Evolutionary conservation across 2,329 filamentous ascomycete genomes (phyloP), one percentile per base, ranked within the genome.

Genomic region (Ceratocystis ficicola): DNA sequence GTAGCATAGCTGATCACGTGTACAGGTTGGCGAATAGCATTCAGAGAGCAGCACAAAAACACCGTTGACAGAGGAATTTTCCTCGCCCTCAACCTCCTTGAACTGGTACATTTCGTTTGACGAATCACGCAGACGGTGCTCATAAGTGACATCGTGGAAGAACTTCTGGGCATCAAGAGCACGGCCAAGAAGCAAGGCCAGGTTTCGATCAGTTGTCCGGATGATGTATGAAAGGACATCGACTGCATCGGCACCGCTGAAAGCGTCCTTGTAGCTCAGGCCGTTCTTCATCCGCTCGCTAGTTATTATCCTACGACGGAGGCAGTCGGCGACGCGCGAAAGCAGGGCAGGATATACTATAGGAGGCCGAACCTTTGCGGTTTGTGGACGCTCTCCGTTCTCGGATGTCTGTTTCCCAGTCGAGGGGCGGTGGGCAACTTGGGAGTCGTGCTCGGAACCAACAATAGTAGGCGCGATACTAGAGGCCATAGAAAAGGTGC

Each of bases 91-190:
- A 93, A 77, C 92, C 87, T 30, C 46, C 48, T 74, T 97, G 81
- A 2, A 87, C 74, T 97, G 93, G 75, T 97, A 99, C 75, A 99
- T 89, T 76, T 99, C 94, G 63, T 87, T 88, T 50, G 87, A 84
- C n/a, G 93, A 95, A 75, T 99, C 94, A 75, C 94, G 88, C 71
- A 99, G 79, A 61, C 94, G 85, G 75, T 99, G 94, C 71, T 96
- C 93, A 75, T 99, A 99, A 0, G 93, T 96, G 63, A 97, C 94
- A 80, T 99, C 94, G 77, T 99, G 94, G 74, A 99, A 99, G 78
- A 96, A 96, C 74, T 97, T 97, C 73, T 99, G 94, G 28, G 94
- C 94, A 76, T 99, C 94, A 68, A 99, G 79, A 52, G 94, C 91
- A 73, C 94, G 85, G 69, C 94, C 94, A 17, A 99, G 80, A 8